phyloP scores from a whole-genome alignment of 202 grass and related monocot genomes.

The Eragrostis tef region DNA sequence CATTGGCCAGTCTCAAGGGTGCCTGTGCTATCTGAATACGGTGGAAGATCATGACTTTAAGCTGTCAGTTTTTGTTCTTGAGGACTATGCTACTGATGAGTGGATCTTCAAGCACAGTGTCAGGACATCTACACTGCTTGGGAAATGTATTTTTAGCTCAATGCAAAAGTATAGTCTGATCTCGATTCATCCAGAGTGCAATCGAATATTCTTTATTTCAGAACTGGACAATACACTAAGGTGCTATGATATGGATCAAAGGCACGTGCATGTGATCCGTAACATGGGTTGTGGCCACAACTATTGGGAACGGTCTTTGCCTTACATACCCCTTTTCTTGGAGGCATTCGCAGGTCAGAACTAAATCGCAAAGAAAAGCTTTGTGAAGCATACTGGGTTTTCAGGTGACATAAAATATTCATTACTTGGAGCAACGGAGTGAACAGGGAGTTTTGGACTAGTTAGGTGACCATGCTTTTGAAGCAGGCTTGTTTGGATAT shows the following conservation, averaged over 20 bases:
- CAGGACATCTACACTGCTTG: neutral
- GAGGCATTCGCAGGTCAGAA: neutral
- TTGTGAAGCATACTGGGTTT: neutral
- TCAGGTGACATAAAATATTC: neutral
- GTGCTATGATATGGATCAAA: constrained; percentile 2
- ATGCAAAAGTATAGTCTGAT: neutral
- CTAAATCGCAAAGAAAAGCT: neutral
- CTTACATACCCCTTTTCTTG: neutral
- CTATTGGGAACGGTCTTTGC: rapidly evolving
- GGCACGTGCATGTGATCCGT: neutral
- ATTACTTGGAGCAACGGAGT: neutral
- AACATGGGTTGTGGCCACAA: neutral
- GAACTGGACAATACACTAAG: too few relatives aligned
- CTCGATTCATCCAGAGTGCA: neutral
- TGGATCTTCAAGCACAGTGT: constrained; percentile 27
- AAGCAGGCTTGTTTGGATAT: too few relatives aligned
- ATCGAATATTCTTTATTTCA: too few relatives aligned
- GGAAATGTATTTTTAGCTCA: neutral
- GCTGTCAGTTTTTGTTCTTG: neutral
- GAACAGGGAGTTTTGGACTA: neutral
- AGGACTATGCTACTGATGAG: neutral
- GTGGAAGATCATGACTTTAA: neutral
- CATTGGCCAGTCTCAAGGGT: constrained; percentile 3
- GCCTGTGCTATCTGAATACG: neutral
- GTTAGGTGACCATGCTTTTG: too few relatives aligned